Evolutionary conservation across 495 filamentous ascomycete species (phyloP), one percentile per base, ranked within the genome.

Genomic region (Penicillium tannophilum): DNA sequence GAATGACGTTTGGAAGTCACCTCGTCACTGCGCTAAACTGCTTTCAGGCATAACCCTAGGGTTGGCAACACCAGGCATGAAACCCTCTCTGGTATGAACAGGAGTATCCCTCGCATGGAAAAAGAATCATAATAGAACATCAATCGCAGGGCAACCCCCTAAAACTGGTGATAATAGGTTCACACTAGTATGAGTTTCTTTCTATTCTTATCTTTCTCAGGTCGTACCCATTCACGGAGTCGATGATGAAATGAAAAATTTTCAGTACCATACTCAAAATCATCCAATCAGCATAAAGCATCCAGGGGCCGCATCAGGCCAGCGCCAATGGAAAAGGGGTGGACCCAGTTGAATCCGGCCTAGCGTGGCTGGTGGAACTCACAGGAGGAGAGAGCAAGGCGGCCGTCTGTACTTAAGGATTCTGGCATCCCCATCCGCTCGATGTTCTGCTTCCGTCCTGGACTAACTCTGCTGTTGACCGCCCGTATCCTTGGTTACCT

Each of bases 391-490:
- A 69, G 73, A 63, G 69, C 72, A 69, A 75, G 65, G 65, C 67
- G 71, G 64, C 63, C 70, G 67, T 72, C 73, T 70, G 76, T 80
- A 80, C 76, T 80, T 80, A 80, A 80, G 77, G 69, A 76, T 76
- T 78, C 74, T 75, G 70, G 69, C 73, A 71, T 72, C 76, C 76
- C 72, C 75, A 36, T 73, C 73, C 71, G 71, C 57, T 54, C 36
- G 44, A 68, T 68, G 76, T 74, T 75, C 69, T 74, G 71, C 63
- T 65, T 65, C 64, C 55, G 64, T 64, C 63, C 63, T 70, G 66
- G 66, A 68, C 72, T 66, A 73, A 60, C 59, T 65, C 59, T 67
- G 64, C 60, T 65, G 58, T 61, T 69, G 56, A 70, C 67, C 66
- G 60, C 62, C 64, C 44, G 43, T 54, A 54, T 44, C 52, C 49